phyloP scores from a whole-genome alignment of 2,329 filamentous ascomycete genomes.

The Curvularia eragrostidis region DNA sequence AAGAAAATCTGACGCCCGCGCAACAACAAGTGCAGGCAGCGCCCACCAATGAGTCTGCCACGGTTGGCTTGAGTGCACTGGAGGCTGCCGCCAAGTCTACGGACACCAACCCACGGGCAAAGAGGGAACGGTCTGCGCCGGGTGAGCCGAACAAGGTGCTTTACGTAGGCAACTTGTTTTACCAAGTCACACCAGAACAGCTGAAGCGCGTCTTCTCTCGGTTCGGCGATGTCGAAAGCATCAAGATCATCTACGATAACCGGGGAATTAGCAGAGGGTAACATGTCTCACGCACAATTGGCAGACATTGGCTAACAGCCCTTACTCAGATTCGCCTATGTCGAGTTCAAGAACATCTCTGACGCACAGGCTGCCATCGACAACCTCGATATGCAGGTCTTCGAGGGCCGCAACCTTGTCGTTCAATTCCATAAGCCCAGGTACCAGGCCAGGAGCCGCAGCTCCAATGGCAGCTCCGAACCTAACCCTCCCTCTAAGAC shows the following conservation, averaged over 20 bases:
- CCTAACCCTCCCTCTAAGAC: slow-evolving; percentile 64
- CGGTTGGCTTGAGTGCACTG: slow-evolving; percentile 37
- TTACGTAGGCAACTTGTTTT: slow-evolving; percentile 74
- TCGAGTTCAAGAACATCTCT: slow-evolving; percentile 63
- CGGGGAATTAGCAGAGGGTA: slow-evolving; percentile 74
- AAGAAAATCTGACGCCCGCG: slow-evolving; percentile 42
- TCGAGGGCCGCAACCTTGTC: slow-evolving; percentile 68
- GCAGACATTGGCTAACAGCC: slow-evolving; percentile 16
- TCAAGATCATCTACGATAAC: slow-evolving; percentile 65
- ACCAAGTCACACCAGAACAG: slow-evolving; percentile 68
- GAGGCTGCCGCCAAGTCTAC: slow-evolving; percentile 15
- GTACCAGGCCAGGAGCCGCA: slow-evolving; percentile 17
- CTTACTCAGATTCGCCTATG: slow-evolving; percentile 66
- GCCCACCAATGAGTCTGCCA: slow-evolving; percentile 36
- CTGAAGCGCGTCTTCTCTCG: slow-evolving; percentile 65
- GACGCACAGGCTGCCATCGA: slow-evolving; percentile 64
- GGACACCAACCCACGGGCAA: neutral
- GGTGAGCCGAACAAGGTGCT: slow-evolving; percentile 52
- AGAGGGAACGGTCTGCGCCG: neutral
- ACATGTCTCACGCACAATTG: slow-evolving; percentile 24
- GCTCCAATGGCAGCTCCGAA: slow-evolving; percentile 5
- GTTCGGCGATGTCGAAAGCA: slow-evolving; percentile 62
- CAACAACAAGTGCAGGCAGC: slow-evolving; percentile 34
- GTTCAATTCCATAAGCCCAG: slow-evolving; percentile 63
- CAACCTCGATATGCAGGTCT: slow-evolving; percentile 64